Conservation (phyloP, 2,329 filamentous ascomycete genomes). For the Trichophyton simii region DNA sequence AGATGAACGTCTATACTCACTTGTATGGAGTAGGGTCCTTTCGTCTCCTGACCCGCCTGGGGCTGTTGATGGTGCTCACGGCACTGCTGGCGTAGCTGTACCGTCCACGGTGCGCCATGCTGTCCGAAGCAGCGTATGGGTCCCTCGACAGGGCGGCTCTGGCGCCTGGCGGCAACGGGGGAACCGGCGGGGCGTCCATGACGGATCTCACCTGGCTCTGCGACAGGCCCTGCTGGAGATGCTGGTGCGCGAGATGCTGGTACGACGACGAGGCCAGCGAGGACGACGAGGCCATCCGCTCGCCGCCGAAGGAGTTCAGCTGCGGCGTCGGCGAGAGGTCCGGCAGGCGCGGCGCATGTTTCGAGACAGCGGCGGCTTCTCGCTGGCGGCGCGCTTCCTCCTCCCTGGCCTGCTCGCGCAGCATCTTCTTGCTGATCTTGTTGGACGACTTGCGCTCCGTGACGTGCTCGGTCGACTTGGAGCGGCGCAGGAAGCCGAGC, state of each 20-base stretch:
- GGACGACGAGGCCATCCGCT: constrained; percentile 36
- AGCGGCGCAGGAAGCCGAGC: constrained; percentile 51
- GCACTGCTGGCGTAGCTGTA: constrained; percentile 94
- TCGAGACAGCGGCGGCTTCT: constrained; percentile 43
- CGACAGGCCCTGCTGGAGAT: neutral
- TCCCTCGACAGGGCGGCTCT: constrained; percentile 50
- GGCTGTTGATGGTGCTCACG: constrained; percentile 83
- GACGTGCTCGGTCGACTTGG: constrained; percentile 52
- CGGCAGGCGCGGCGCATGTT: constrained; percentile 46
- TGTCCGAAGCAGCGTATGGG: constrained; percentile 72
- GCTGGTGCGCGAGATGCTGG: neutral
- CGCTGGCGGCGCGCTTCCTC: constrained; percentile 45
- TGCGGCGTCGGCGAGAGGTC: constrained; percentile 35
- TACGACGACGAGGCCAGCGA: constrained; percentile 13
- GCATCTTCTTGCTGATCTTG: constrained; percentile 26
- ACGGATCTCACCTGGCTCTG: constrained; percentile 18
- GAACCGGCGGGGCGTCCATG: constrained; percentile 11
- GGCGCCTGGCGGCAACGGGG: constrained; percentile 13
- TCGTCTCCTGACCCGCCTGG: constrained; percentile 77
- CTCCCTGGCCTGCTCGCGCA: constrained; percentile 30
- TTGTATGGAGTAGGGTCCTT: constrained; percentile 98
- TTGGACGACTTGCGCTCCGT: constrained; percentile 39
- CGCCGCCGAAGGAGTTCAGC: constrained; percentile 49
- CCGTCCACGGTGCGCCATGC: constrained; percentile 91
- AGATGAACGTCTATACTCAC: constrained; percentile 44